Percentiles rank a stretch among this genome's conserved stretches.
These are phyloP conservation scores for Lenwebbia sp. DNA, from an alignment of 345 rosid species.

Conservation along the genomic window DNA sequence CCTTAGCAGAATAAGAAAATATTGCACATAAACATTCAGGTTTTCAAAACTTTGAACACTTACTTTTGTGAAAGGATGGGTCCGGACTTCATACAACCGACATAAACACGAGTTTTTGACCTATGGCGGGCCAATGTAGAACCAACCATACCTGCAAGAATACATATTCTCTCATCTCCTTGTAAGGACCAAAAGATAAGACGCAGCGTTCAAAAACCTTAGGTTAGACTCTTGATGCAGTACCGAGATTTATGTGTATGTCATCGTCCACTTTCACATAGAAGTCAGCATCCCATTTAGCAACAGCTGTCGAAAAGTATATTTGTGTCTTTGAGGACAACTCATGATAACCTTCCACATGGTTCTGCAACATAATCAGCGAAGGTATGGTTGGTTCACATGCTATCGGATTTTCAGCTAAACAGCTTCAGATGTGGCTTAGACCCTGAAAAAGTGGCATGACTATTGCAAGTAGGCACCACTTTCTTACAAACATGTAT, in stretches of 20 bases:
- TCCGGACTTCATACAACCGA: slow-evolving; percentile 98
- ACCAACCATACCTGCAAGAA: slow-evolving; percentile 52
- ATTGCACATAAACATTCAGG: not conserved
- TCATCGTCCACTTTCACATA: slow-evolving; percentile 74
- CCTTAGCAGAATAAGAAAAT: not conserved
- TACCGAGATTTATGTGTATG: slow-evolving; percentile 86
- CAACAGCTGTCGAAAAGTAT: slow-evolving; percentile 55
- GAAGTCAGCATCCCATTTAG: slow-evolving; percentile 81
- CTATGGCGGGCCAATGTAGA: slow-evolving; percentile 79
- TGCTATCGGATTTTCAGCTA: not conserved
- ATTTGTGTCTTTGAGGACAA: slow-evolving; percentile 61
- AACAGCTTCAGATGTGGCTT: not conserved
- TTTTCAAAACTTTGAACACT: slow-evolving; percentile 1
- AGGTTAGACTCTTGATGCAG: not conserved
- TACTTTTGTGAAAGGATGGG: slow-evolving; percentile 90
- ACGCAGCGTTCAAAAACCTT: not conserved
- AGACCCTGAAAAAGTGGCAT: not conserved
- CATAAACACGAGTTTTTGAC: slow-evolving; percentile 65
- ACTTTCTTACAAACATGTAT: not conserved
- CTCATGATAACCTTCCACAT: slow-evolving; percentile 69
- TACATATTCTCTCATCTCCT: not conserved
- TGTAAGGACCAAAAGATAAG: not conserved
- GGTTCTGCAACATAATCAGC: slow-evolving; percentile 40
- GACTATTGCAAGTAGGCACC: not conserved
- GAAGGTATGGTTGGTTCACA: not conserved